phyloP scores from a whole-genome alignment of 2,329 filamentous ascomycete genomes.

The Chalaropsis ovoidea region DNA sequence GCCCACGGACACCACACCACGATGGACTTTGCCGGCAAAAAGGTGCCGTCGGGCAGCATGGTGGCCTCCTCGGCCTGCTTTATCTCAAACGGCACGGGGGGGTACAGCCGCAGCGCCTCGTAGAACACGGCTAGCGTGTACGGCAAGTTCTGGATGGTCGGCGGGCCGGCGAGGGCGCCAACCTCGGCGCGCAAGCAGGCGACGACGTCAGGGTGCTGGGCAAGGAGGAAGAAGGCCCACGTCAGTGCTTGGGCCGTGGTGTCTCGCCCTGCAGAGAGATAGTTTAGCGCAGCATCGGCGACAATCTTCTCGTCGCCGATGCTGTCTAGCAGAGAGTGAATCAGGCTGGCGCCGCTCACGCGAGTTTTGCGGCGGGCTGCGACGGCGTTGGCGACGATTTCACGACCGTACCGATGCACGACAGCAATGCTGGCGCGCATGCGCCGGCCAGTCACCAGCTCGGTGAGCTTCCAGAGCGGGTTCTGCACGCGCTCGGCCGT shows the following conservation, averaged over 20 bases:
- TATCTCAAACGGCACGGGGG: conserved; percentile 56
- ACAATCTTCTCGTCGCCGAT: conserved; percentile 47
- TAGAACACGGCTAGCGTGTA: conserved; percentile 54
- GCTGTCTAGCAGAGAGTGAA: conserved; percentile 50
- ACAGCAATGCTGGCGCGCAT: conserved; percentile 42
- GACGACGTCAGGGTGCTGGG: conserved; percentile 39
- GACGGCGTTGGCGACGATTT: conserved; percentile 47
- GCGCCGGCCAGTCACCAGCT: conserved; percentile 40
- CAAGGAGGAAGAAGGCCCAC: conserved; percentile 53
- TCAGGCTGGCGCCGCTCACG: conserved; percentile 41
- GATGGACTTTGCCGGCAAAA: conserved; percentile 44
- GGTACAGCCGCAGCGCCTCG: conserved; percentile 51
- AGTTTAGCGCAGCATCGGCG: conserved; percentile 55
- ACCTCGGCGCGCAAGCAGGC: conserved; percentile 39
- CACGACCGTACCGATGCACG: conserved; percentile 46
- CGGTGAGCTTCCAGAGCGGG: conserved; percentile 51
- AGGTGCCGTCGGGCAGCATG: conserved; percentile 51
- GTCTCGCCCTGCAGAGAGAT: conserved; percentile 54
- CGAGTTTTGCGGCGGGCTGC: conserved; percentile 31
- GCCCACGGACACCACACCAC: conserved; percentile 56
- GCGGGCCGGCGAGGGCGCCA: conserved; percentile 26
- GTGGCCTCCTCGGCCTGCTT: conserved; percentile 46
- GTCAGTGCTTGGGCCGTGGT: conserved; percentile 56
- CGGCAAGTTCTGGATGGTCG: conserved; percentile 38
- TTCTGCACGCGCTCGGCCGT: conserved; percentile 56